Conservation (phyloP, 2,329 filamentous ascomycete species). For the Aspergillus pseudoglaucus region DNA sequence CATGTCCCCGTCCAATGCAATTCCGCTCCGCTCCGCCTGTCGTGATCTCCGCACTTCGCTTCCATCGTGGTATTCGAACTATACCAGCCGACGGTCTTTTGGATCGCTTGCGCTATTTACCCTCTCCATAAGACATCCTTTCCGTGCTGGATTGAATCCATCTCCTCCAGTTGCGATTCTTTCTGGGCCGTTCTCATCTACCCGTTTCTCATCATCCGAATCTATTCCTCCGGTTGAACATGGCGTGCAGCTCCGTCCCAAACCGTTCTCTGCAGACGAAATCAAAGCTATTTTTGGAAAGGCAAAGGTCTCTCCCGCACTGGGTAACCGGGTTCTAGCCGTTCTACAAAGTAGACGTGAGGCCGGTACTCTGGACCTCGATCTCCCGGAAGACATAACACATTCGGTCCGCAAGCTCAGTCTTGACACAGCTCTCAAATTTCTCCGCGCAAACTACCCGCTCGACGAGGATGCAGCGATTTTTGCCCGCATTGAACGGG, state of each 20-base stretch:
- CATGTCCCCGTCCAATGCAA: constrained; percentile 13
- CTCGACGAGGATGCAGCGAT: constrained; percentile 46
- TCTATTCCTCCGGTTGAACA: constrained; percentile 15
- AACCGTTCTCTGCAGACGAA: constrained; percentile 27
- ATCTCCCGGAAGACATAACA: constrained; percentile 35
- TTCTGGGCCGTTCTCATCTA: constrained; percentile 13
- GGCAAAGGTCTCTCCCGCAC: constrained; percentile 17
- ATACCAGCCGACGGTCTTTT: constrained; percentile 7
- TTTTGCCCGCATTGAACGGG: constrained; percentile 36
- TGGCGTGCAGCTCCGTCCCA: constrained; percentile 21
- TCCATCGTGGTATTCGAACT: constrained; percentile 13
- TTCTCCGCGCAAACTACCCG: constrained; percentile 37
- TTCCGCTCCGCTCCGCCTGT: constrained; percentile 13
- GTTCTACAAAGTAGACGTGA: constrained; percentile 40
- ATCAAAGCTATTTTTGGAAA: constrained; percentile 32
- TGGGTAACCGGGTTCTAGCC: constrained; percentile 33
- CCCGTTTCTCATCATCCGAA: constrained; percentile 11
- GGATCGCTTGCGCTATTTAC: not conserved
- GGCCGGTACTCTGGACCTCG: constrained; percentile 40
- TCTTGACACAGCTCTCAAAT: constrained; percentile 33
- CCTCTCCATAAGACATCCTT: not conserved
- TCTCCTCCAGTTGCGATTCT: not conserved
- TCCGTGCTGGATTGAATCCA: not conserved
- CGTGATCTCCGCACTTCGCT: constrained; percentile 17
- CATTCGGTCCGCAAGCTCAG: constrained; percentile 25